Evolutionary conservation across 2,329 filamentous ascomycete species (phyloP), one percentile per base, ranked within the genome.

Genomic region (Aspergillus quadricinctus): DNA sequence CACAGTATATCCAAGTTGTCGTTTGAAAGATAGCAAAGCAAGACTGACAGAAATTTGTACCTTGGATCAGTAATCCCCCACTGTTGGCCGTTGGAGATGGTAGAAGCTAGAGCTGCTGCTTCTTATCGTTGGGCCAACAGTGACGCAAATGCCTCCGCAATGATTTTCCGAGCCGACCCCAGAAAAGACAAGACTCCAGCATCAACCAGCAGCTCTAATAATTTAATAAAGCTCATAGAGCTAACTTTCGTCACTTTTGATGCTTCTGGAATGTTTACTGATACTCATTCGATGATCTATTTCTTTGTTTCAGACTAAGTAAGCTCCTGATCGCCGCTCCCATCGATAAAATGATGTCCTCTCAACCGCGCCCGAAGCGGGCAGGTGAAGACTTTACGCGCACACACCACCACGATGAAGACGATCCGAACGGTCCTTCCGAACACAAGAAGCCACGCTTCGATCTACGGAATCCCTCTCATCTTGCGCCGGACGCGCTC

Each of bases 381-480:
- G 88, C 85, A 4, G 89, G 88, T 66, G 92, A 96, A 77, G 85
- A 87, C 65, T 95, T 89, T 70, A 86, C 88, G 48, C 87, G 90
- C 56, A 86, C 85, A 19, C 86, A 93, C 71, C 87, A 90, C 67
- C 78, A 82, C 63, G 82, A 86, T 53, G 75, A 77, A 50, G 73
- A 77, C 53, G 69, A 68, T 48, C 62, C 66, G 52, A 72, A 71
- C 52, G 79, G 81, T 50, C 77, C 81, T 29, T 70, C 71, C 1
- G 74, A 79, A 2, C 72, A 79, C 52, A 95, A 95, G 72, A 92
- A 92, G 69, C 88, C 91, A 57, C 91, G 90, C 68, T 99, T 99
- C 75, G 94, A 99, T 73, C 80, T 94, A 53, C 90, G 94, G 62
- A 97, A 99, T 71, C 94, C 94, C 3, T 96, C 92, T 17, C 92